These are phyloP conservation scores for Geotrichum carabidarum DNA, from an alignment of 1,139 yeast genomes.

Conservation along the genomic window DNA sequence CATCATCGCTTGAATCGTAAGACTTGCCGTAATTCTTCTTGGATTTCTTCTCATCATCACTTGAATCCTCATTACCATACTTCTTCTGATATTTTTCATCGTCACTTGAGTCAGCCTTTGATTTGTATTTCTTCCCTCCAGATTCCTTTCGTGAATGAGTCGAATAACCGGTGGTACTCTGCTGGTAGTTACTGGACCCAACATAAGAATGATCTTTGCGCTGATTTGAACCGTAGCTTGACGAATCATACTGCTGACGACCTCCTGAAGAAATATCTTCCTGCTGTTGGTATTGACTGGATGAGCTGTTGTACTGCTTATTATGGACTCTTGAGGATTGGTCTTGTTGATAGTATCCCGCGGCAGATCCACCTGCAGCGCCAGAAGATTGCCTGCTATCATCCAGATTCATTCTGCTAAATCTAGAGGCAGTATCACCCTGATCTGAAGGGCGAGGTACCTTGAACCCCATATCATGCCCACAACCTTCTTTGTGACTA, in stretches of 20 bases:
- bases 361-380: neutral
- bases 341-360: neutral
- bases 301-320: neutral
- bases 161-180: neutral
- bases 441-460: slow-evolving; percentile 8
- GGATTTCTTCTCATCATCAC: slow-evolving; percentile 1
- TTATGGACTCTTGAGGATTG: neutral
- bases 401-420: neutral
- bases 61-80: neutral
- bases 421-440: neutral
- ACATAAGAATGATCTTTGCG: neutral
- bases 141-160: neutral
- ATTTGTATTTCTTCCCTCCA: neutral
- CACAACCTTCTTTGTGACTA: slow-evolving; percentile 15
- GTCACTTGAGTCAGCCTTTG: slow-evolving; percentile 7
- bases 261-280: neutral
- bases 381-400: neutral
- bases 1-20: slow-evolving; percentile 4
- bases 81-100: slow-evolving; percentile 7
- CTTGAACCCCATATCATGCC: slow-evolving; percentile 17
- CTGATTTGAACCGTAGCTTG: neutral
- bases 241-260: neutral
- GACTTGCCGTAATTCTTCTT: neutral
- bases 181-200: neutral
- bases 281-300: neutral